These are phyloP conservation scores for Saprolegnia diclina DNA, from an alignment of 352 stramenopile genomes.

Conservation along the genomic window DNA sequence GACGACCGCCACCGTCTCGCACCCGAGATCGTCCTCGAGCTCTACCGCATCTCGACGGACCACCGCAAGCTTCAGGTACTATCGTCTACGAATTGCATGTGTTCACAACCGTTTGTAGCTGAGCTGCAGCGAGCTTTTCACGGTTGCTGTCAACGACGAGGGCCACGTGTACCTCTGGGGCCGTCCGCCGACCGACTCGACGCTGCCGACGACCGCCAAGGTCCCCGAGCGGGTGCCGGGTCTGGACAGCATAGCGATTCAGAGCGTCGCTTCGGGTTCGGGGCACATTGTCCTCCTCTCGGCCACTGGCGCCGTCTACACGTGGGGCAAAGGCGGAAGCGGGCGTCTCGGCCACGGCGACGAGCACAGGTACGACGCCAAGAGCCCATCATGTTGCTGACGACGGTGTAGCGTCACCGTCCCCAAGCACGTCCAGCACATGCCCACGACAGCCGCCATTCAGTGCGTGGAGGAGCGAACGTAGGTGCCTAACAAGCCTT, in stretches of 20 bases:
- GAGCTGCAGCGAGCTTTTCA: conserved; percentile 6
- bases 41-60: conserved; percentile 12
- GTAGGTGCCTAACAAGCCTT: not conserved
- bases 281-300: conserved; percentile 3
- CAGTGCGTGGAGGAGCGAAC: not conserved
- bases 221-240: conserved; percentile 6
- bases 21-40: conserved; percentile 8
- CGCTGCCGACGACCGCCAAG: not conserved
- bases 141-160: conserved; percentile 10
- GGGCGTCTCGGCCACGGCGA: conserved; percentile 35
- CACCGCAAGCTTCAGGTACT: not conserved
- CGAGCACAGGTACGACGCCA: conserved; percentile 26
- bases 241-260: conserved; percentile 5
- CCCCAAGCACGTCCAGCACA: not conserved
- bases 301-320: conserved; percentile 28
- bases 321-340: conserved; percentile 34
- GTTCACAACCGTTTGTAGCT: not conserved
- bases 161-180: conserved; percentile 17
- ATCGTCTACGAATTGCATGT: not conserved
- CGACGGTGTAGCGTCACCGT: not conserved
- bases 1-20: conserved; percentile 15
- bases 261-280: not conserved
- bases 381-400: not conserved
- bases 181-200: not conserved
- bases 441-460: not conserved